Base-by-base conservation (phyloP, 2,329 filamentous ascomycete genomes). In the Periglandula ipomoeae region DNA sequence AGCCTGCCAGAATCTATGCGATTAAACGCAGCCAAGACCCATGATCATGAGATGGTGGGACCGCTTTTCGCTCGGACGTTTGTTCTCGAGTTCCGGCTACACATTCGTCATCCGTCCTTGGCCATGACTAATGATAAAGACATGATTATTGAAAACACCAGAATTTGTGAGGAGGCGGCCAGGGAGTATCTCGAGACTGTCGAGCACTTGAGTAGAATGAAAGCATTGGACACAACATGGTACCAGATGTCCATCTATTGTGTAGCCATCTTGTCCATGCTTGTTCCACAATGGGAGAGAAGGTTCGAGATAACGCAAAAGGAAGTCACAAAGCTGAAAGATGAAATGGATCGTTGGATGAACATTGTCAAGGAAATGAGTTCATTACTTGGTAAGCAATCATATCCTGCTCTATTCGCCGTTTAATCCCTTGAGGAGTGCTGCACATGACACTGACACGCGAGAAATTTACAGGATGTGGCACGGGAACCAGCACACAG, bases 161-260 rank as follows among this genome's bases (percentile, higher is more conserved):
- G 73, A 39, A 76, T 85, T 39, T 88, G 84, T 60, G 76, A 87
- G 30, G 76, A 82, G 44, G 79, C 79, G 9, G 77, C 84, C 5
- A 73, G 76, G 42, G 76, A 82, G 52, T 79, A 89, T 65, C 69
- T 90, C 3, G 69, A 72, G 20, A 73, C 76, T 23, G 78, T 82
- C 5, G 70, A 73, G 20, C 70, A 79, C 47, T 65, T 90, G 43
- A 76, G 79, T 50, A 74, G 73, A 55, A 70, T 82, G 50, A 86
- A 84, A 58, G 81, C 80, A 40, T 67, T 90, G 4, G 87, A 91
- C 59, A 87, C 84, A 1, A 88, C 85, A 1, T 90, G 86, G 85
- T 85, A 87, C 57, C 83, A 84, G 43, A 74, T 81, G 44, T 82
- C 85, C 0, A 76, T 87, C 5, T 88, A 87, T 58, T 74, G 87